Base-by-base conservation (phyloP, 2,329 filamentous ascomycete genomes). In the Drechmeria coniospora region DNA sequence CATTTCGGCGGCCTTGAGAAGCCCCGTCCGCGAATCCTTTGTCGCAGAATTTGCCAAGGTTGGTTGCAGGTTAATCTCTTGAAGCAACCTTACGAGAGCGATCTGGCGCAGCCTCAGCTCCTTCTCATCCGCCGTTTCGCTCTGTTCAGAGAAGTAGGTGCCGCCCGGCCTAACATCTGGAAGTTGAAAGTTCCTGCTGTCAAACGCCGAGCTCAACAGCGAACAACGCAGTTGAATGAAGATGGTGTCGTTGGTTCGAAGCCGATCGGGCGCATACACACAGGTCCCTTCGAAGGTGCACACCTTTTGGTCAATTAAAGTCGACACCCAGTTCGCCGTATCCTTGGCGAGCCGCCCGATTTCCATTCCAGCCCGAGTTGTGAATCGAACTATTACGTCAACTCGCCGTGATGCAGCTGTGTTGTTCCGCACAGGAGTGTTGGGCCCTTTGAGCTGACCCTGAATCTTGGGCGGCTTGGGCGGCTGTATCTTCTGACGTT, bases 201-300 rank as follows among this genome's bases (percentile, higher is more conserved):
- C 66, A 42, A 98, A 95, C 0, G 83, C 79, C 12, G 69, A 69
- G 32, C 61, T 69, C 11, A 90, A 61, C 21, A 98, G 50, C 30
- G 67, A 92, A 45, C 79, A 90, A 29, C 69, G 68, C 24, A 98
- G 54, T 49, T 98, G 90, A 6, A 98, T 52, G 42, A 87, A 92
- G n/a, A 98, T 67, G 0, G 84, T 95, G 43, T 98, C 90, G 44
- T 92, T 93, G 7, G 86, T 90, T 27, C 81, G 68, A 26, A 95
- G 54, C 25, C 71, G 64, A 31, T 95, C 87, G 0, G 86, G 86
- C 0, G 81, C 81, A 50, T 80, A 95, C 2, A 98, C 83, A 43
- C 84, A 93, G 9, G 68, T 73, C 5, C 80, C 90, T 39, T 92
- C 80, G 35, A 98, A 92, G 14, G 59, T 68, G 58, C 86, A 94